Conservation (phyloP, 371 early-diverging fungal species). For the Actinomortierella ambigua region DNA sequence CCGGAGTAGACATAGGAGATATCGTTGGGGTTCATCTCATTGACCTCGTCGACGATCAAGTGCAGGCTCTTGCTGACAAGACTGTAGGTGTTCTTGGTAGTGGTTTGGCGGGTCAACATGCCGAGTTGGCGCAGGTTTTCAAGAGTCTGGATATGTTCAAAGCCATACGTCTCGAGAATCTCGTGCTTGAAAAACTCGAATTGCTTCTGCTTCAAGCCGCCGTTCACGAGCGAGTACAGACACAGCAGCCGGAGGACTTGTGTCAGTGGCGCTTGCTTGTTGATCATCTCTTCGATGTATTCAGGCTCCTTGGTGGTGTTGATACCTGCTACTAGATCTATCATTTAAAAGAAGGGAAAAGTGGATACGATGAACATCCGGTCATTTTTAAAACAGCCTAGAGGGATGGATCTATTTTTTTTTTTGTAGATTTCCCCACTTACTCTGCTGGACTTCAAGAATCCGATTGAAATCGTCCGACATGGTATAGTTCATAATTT, state of each 20-base stretch:
- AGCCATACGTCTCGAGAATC: constrained; percentile 88
- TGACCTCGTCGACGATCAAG: constrained; percentile 86
- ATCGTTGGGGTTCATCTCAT: constrained; percentile 86
- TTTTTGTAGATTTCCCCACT: constrained; percentile 13
- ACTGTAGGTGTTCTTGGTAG: constrained; percentile 55
- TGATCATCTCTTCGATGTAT: constrained; percentile 85
- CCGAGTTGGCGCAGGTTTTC: constrained; percentile 74
- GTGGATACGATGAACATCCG: no score
- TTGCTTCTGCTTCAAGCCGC: constrained; percentile 78
- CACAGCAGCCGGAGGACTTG: constrained; percentile 84
- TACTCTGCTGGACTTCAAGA: constrained; percentile 91
- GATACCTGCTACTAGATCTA: constrained; percentile 84
- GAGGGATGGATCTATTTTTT: constrained; percentile 9
- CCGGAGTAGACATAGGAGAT: constrained; percentile 94
- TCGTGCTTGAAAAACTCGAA: constrained; percentile 85
- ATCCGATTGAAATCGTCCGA: constrained; percentile 80
- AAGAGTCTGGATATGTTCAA: constrained; percentile 84
- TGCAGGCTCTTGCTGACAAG: constrained; percentile 72
- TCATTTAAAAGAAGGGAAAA: no score
- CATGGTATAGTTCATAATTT: constrained; percentile 76
- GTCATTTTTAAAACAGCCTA: no score
- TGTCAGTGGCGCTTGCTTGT: constrained; percentile 70
- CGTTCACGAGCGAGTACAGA: constrained; percentile 81
- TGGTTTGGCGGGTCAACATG: constrained; percentile 61
- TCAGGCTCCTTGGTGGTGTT: constrained; percentile 70